These are phyloP conservation scores for Leccinum cinnamomeum DNA, from an alignment of 1,284 basidiomycete genomes.

Conservation along the genomic window DNA sequence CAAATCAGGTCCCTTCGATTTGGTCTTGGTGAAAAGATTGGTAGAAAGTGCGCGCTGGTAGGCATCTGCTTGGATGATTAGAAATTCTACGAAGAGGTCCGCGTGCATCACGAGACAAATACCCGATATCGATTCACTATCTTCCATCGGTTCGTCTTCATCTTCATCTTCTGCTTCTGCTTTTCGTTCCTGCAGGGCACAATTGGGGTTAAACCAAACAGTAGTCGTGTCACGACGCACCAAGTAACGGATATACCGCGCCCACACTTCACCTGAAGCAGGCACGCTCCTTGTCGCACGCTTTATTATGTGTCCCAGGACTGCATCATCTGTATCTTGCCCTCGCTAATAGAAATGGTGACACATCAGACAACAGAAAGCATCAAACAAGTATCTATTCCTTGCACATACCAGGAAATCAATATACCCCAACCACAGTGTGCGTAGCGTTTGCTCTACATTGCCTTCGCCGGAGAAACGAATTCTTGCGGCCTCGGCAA, in stretches of 20 bases:
- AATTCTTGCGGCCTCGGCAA: conserved; percentile 65
- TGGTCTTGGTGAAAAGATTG: conserved; percentile 46
- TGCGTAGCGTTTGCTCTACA: conserved; percentile 56
- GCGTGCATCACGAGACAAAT: conserved; percentile 1
- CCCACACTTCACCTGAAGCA: conserved; percentile 69
- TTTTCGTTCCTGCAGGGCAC: conserved; percentile 39
- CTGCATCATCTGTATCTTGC: conserved; percentile 42
- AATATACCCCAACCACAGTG: conserved; percentile 66
- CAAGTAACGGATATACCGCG: conserved; percentile 66
- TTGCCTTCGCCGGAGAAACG: conserved; percentile 50
- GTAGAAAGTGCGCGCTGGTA: conserved; percentile 58
- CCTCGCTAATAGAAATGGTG: conserved; percentile 43
- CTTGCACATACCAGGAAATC: conserved; percentile 49
- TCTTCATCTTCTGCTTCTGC: conserved; percentile 26
- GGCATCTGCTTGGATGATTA: conserved; percentile 42
- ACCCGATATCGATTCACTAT: conserved; percentile 40
- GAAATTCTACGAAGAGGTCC: neutral
- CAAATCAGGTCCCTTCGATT: conserved; percentile 21
- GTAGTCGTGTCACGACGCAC: conserved; percentile 35
- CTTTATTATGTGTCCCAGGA: conserved; percentile 43
- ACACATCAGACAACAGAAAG: neutral
- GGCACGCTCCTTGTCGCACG: conserved; percentile 69
- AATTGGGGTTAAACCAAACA: neutral
- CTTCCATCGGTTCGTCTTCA: conserved; percentile 23
- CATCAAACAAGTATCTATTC: too few relatives aligned